Base-by-base conservation (phyloP, 129 eudicot species). In the Artemisia tridentata region DNA sequence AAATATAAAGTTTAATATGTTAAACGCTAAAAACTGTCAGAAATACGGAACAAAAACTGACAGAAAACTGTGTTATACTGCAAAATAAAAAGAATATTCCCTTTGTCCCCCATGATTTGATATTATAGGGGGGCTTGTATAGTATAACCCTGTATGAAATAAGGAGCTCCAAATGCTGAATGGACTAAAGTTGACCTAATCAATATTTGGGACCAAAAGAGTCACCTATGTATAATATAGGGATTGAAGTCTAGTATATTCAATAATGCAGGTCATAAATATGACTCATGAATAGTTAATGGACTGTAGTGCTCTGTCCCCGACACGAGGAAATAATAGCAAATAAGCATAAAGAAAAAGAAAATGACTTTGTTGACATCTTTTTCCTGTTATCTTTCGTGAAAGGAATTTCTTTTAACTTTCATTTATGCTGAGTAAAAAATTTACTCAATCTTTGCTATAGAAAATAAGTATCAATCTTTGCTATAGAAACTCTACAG, bases 281-380 rank as follows among this genome's bases (percentile, higher is more conserved):
- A 56, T 53, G 20, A 65, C 49, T 52, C 61, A 41, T 23, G 17
- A 46, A 61, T 58, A 71, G 47, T 54, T n/a, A 65, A 65, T 65
- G 65, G 78, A 41, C 65, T 5, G 18, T 21, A 52, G 68, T 55
- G 65, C 54, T 15, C 47, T 38, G 29, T 52, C 9, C 41, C 78
- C 71, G 72, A 64, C 78, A 74, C 23, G 18, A 53, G 45, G 56
- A 64, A 64, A 38, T 63, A 52, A 41, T 25, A 54, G 48, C 48
- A 53, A 74, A 74, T 38, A 6, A 17, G 25, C 31, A 64, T 14
- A 75, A 62, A 65, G 57, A 65, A 74, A 21, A 74, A 65, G 38
- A 65, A 38, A 54, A 73, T 38, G 55, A 73, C 71, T 73, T 54
- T 74, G 72, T 65, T 29, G 67, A 49, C 72, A 43, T 76, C 65